Evolutionary conservation across 2,329 filamentous ascomycete genomes (phyloP).

Genomic region (Neofusicoccum kwambonambiense): DNA sequence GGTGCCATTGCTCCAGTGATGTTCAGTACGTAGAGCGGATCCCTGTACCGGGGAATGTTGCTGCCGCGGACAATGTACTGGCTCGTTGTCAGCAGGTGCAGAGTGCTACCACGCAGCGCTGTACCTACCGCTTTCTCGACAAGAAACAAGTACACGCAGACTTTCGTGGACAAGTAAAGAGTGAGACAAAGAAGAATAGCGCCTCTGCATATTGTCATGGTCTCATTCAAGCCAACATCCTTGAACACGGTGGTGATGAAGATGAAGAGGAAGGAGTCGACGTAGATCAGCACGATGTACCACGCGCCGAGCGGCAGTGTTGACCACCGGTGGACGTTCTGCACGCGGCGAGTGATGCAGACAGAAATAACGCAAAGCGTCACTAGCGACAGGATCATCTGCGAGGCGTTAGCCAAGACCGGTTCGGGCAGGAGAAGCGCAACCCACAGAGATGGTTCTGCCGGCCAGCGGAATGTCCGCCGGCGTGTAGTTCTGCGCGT

Average conservation of each 20-base stretch:
- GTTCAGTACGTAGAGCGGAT: constrained; percentile 3
- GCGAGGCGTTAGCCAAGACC: background rate
- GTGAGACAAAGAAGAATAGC: constrained; percentile 2
- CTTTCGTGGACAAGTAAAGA: constrained; percentile 2
- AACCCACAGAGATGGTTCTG: constrained; percentile 24
- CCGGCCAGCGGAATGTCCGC: constrained; percentile 27
- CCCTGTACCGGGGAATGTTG: background rate
- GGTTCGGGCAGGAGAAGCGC: constrained; percentile 20
- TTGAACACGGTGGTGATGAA: constrained; percentile 10
- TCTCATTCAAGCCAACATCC: background rate
- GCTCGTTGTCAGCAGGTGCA: background rate
- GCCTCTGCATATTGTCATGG: background rate
- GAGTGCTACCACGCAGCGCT: too few species aligned
- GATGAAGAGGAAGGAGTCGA: constrained; percentile 7
- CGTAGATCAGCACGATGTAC: background rate
- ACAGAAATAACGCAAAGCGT: background rate
- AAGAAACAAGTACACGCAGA: background rate
- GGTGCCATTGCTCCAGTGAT: background rate
- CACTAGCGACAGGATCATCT: constrained; percentile 7
- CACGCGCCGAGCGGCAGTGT: background rate
- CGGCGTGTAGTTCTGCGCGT: constrained; percentile 1
- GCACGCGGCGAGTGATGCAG: background rate
- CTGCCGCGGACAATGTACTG: constrained; percentile 10
- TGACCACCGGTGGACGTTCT: background rate
- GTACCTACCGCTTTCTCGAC: constrained; percentile 7